Evolutionary conservation across 2,329 filamentous ascomycete species (phyloP).

Genomic region (Didymella segeticola): DNA sequence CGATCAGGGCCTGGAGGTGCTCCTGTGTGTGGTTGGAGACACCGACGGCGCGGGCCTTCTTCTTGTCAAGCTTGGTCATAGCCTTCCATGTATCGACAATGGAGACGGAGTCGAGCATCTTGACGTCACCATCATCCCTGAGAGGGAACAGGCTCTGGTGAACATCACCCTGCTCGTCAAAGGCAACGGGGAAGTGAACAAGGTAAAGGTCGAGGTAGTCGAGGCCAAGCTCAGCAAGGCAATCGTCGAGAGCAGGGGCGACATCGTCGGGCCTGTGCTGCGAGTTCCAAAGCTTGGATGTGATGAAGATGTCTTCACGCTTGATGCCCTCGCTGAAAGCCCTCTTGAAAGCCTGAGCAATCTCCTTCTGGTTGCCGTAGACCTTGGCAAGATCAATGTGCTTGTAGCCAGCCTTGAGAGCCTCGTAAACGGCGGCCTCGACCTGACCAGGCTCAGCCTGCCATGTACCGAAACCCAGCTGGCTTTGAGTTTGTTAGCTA

Average conservation of each 20-base stretch:
- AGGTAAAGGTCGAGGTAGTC: conserved; percentile 92
- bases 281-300: conserved; percentile 90
- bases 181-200: conserved; percentile 69
- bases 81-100: conserved; percentile 46
- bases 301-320: conserved; percentile 50
- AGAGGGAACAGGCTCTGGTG: conserved; percentile 37
- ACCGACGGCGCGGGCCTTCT: conserved; percentile 39
- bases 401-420: conserved; percentile 41
- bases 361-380: conserved; percentile 43
- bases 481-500: conserved; percentile 64
- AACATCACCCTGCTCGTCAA: conserved; percentile 55
- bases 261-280: conserved; percentile 76
- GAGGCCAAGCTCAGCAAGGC: conserved; percentile 76
- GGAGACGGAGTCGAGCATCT: conserved; percentile 64
- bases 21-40: conserved; percentile 43
- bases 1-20: conserved; percentile 61
- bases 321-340: conserved; percentile 53
- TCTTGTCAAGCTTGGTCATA: conserved; percentile 49
- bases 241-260: conserved; percentile 73
- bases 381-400: conserved; percentile 41
- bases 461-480: conserved; percentile 53
- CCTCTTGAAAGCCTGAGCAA: conserved; percentile 36
- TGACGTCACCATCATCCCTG: conserved; percentile 18
- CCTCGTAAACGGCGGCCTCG: conserved; percentile 51
- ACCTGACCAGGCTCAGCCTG: conserved; percentile 42